Percentiles rank a stretch among this genome's conserved stretches.
Conservation (phyloP, 345 rosid species). For the Toxicodendron radicans region DNA sequence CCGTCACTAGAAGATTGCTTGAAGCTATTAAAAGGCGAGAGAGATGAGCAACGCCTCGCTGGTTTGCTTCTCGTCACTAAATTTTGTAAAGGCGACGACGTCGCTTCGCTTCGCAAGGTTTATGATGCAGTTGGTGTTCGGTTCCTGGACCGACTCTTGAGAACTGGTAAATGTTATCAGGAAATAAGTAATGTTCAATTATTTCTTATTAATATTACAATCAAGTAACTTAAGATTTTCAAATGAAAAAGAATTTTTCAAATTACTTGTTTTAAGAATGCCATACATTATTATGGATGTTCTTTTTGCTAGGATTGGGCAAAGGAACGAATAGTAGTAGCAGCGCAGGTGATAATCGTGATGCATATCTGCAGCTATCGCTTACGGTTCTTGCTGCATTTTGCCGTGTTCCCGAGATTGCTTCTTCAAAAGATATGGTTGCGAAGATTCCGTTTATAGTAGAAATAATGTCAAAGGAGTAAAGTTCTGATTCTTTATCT, state of each 20-base stretch:
- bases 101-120: conserved; percentile 49
- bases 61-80: conserved; percentile 84
- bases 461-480: conserved; percentile 56
- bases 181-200: neutral
- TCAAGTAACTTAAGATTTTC: no score
- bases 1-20: conserved; percentile 75
- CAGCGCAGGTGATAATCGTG: conserved; percentile 50
- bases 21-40: conserved; percentile 72
- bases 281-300: no score
- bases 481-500: conserved; percentile 21
- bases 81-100: conserved; percentile 63
- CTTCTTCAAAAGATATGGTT: conserved; percentile 71
- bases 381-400: conserved; percentile 77
- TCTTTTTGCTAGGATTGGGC: conserved; percentile 39
- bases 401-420: conserved; percentile 71
- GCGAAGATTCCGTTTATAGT: conserved; percentile 64
- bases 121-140: conserved; percentile 65
- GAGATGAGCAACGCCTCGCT: conserved; percentile 93
- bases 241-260: no score
- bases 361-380: conserved; percentile 73
- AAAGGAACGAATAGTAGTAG: conserved; percentile 38
- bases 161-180: conserved; percentile 54
- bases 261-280: no score
- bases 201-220: neutral
- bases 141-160: conserved; percentile 73